These are phyloP conservation scores for Hymenoscyphus linearis DNA, from an alignment of 2,329 filamentous ascomycete genomes.

Conservation along the genomic window DNA sequence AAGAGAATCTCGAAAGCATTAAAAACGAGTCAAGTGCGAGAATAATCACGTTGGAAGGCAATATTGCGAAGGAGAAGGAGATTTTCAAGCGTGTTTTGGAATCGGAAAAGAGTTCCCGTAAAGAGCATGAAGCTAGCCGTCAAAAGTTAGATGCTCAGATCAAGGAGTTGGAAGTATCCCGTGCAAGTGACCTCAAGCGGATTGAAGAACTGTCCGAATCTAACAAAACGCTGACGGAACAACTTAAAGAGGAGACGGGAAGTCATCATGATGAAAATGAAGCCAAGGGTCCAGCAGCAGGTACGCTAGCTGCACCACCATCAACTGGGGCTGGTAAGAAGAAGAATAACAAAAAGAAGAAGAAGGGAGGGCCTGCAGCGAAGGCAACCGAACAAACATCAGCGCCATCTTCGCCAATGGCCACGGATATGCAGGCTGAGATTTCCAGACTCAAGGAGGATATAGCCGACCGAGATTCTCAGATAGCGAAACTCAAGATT, in stretches of 20 bases:
- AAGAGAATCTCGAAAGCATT: slow-evolving; percentile 20
- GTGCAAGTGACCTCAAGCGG: slow-evolving; percentile 16
- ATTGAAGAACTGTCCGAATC: slow-evolving; percentile 24
- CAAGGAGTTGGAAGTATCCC: slow-evolving; percentile 21
- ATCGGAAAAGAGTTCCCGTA: slow-evolving; percentile 15
- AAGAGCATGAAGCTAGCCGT: slow-evolving; percentile 19
- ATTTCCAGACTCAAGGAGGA: slow-evolving; percentile 27
- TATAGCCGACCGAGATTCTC: slow-evolving; percentile 43
- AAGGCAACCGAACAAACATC: slow-evolving; percentile 10
- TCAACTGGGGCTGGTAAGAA: slow-evolving; percentile 57
- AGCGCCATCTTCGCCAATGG: slow-evolving; percentile 8
- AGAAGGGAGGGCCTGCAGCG: slow-evolving; percentile 41
- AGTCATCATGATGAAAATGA: slow-evolving; percentile 14
- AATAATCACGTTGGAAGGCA: slow-evolving; percentile 17
- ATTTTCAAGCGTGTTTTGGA: slow-evolving; percentile 14
- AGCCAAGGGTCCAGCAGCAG: slow-evolving; percentile 12
- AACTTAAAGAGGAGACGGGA: slow-evolving; percentile 13
- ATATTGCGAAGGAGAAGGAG: slow-evolving; percentile 18
- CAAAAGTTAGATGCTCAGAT: slow-evolving; percentile 21
- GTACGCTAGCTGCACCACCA: slow-evolving; percentile 8
- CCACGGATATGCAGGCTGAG: slow-evolving; percentile 25
- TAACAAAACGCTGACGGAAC: slow-evolving; percentile 18
- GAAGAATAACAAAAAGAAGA: slow-evolving; percentile 88
- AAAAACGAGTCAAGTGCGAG: slow-evolving; percentile 19
- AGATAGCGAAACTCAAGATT: slow-evolving; percentile 65